phyloP scores from a whole-genome alignment of 495 filamentous ascomycete genomes.

The Massariosphaeria phaeospora region DNA sequence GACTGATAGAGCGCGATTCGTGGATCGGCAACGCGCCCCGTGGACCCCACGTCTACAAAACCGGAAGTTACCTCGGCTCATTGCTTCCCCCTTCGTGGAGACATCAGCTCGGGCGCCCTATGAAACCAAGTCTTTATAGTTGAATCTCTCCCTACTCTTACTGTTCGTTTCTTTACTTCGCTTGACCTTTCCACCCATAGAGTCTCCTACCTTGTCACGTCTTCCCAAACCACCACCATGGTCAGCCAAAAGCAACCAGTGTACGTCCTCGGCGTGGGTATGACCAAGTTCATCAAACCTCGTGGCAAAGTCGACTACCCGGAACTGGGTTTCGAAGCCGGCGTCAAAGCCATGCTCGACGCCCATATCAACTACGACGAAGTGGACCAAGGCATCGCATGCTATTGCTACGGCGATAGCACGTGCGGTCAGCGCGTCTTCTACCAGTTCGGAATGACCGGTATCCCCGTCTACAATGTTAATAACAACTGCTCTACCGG shows the following conservation, averaged over 20 bases:
- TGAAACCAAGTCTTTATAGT: no score
- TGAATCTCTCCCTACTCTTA: no score
- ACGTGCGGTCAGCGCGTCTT: constrained; percentile 96
- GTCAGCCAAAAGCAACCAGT: constrained; percentile 50
- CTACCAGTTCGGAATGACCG: constrained; percentile 97
- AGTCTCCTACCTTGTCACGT: no score
- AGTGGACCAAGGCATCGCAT: constrained; percentile 91
- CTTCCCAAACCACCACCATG: constrained; percentile 24
- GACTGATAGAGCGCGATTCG: no score
- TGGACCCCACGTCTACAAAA: no score
- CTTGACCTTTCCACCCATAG: no score
- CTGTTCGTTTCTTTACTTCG: no score
- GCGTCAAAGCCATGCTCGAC: constrained; percentile 91
- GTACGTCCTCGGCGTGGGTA: constrained; percentile 95
- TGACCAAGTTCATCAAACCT: constrained; percentile 99
- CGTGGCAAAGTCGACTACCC: constrained; percentile 85
- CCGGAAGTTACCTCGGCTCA: no score
- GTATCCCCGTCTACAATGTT: constrained; percentile 93
- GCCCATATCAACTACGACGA: constrained; percentile 95
- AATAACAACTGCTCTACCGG: constrained; percentile 99
- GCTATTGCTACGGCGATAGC: constrained; percentile 94
- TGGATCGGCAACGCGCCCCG: no score
- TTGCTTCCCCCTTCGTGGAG: no score
- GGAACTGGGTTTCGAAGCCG: constrained; percentile 90
- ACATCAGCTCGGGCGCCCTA: no score